Evolutionary conservation across 2,329 filamentous ascomycete species (phyloP), one percentile per base, ranked within the genome.

Genomic region (Gliomastix tumulicola): DNA sequence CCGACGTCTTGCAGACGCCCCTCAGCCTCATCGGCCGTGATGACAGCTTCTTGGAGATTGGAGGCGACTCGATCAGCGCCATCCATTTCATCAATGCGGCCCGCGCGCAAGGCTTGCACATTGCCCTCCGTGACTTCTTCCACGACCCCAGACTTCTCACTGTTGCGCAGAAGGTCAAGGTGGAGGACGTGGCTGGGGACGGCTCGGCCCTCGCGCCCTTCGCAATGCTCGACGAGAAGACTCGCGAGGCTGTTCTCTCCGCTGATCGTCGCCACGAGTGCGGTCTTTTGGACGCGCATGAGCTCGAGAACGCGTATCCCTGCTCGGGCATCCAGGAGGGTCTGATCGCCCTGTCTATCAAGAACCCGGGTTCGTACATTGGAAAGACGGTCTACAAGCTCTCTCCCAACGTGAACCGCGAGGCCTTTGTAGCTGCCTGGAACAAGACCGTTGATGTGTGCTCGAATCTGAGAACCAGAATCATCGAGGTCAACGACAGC

Each of bases 331-430:
- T 37, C 12, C 35, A 37, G 15, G 35, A 37, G 15, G 56, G 55
- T 4, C 48, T 65, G 3, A 46, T 64, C 21, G 51, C 56, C 1
- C 44, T 60, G 3, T 49, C 57, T 4, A 46, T 43, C 30, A 49
- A 50, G 21, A 45, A 54, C 10, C 23, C 41, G 3, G 58, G 54
- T 2, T 53, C 52, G 2, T 64, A 65, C 30, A 47, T 62, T 21
- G 27, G 17, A 11, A 30, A 18, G 15, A 31, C 15, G 11, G 23
- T 19, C 9, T 37, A 30, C 28, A 11, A 50, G 20, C 44, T 54
- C 4, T 23, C 42, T 1, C 31, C 22, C 5, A 13, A 45, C n/a
- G 20, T 46, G 8, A 42, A 53, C 8, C 13, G n/a, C 10, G 17
- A 28, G 8, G 12, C 9, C 8, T 49, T 51, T n/a, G 40, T 27